Percentiles rank a stretch among this genome's conserved stretches.
These are phyloP conservation scores for Fusarium hainanense DNA, from an alignment of 2,329 filamentous ascomycete genomes.

Conservation along the genomic window DNA sequence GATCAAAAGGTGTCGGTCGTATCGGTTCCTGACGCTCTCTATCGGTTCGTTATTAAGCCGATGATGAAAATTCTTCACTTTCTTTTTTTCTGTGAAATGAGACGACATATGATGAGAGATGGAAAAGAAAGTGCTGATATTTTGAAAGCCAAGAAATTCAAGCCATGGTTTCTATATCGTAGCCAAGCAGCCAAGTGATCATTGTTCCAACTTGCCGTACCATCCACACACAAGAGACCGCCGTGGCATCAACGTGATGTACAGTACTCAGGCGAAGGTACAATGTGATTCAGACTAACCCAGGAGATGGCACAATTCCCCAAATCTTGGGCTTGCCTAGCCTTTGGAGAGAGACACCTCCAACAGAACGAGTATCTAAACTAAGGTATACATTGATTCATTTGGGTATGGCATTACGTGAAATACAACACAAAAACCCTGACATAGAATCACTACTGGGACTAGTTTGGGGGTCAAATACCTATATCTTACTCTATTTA, in stretches of 20 bases:
- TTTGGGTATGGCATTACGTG: not conserved
- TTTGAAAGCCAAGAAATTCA: not conserved
- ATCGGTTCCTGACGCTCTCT: conserved; percentile 30
- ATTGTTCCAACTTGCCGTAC: not conserved
- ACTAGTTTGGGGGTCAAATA: not conserved
- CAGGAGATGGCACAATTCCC: not conserved
- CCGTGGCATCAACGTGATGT: not conserved
- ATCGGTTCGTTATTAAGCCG: conserved; percentile 19
- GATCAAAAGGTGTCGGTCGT: conserved; percentile 5
- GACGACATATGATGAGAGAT: not conserved
- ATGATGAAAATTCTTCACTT: conserved; percentile 19
- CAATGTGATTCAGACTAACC: not conserved
- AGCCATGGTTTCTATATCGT: not conserved
- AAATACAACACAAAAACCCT: not conserved
- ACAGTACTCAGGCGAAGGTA: not conserved
- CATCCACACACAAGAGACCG: not conserved
- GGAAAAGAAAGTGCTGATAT: not conserved
- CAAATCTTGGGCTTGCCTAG: not conserved
- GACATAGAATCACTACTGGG: not conserved
- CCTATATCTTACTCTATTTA: not conserved
- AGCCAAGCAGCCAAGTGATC: not conserved
- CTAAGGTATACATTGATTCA: too few relatives aligned
- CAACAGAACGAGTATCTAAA: not conserved
- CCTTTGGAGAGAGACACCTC: not conserved
- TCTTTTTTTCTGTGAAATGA: conserved; percentile 6